Percentiles rank a stretch among this genome's conserved stretches.
Conservation (phyloP, 2,329 filamentous ascomycete species). For the Thermothelomyces thermophilus region DNA sequence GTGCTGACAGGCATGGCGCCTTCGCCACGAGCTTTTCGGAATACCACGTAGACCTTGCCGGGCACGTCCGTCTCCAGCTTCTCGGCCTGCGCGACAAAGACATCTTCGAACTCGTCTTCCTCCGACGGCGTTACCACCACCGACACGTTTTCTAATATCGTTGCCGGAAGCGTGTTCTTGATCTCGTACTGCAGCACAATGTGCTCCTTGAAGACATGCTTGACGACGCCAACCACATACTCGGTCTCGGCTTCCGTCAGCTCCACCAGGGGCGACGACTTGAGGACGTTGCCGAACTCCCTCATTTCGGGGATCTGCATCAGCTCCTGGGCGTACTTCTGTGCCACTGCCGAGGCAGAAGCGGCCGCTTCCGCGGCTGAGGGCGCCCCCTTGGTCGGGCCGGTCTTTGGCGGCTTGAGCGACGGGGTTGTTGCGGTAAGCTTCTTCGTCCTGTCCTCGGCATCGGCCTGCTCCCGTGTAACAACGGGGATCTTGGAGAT, state of each 20-base stretch:
- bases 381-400: constrained; percentile 63
- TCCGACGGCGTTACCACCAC: constrained; percentile 73
- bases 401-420: constrained; percentile 83
- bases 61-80: constrained; percentile 78
- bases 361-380: constrained; percentile 68
- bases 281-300: constrained; percentile 83
- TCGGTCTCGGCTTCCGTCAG: constrained; percentile 96
- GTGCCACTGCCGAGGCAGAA: constrained; percentile 69
- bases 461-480: constrained; percentile 90
- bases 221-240: constrained; percentile 88
- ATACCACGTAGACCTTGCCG: constrained; percentile 90
- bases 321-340: constrained; percentile 84
- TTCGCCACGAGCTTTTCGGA: constrained; percentile 75
- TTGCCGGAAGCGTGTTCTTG: constrained; percentile 92
- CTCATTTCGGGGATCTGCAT: constrained; percentile 85
- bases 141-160: constrained; percentile 82
- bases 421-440: constrained; percentile 87
- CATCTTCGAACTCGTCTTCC: constrained; percentile 78
- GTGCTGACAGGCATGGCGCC: constrained; percentile 68
- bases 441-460: constrained; percentile 95
- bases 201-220: constrained; percentile 97
- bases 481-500: constrained; percentile 87
- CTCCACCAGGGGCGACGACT: constrained; percentile 79
- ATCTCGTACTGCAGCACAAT: constrained; percentile 94
- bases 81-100: constrained; percentile 87